Percentiles rank a stretch among this genome's conserved stretches.
Conservation (phyloP, 139 green algal species). For the Gonium pectorale region DNA sequence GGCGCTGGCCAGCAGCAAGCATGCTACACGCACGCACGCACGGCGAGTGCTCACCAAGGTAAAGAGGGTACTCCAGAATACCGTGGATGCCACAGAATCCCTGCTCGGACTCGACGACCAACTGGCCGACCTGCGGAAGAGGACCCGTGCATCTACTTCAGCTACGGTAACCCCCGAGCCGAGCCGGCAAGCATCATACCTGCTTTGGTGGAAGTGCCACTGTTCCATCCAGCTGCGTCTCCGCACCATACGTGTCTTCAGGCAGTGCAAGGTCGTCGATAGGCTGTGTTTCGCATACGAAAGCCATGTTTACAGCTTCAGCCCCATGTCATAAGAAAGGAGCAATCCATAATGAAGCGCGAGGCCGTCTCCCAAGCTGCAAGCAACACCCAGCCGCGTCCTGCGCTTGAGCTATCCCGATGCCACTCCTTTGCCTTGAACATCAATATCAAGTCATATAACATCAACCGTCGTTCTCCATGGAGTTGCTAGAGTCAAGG, state of each 20-base stretch:
- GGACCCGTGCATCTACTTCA: not conserved
- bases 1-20: not conserved
- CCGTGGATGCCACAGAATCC: too few species aligned
- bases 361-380: too few species aligned
- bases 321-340: too few species aligned
- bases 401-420: too few species aligned
- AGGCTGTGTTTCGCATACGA: not conserved
- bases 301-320: too few species aligned
- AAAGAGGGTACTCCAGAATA: constrained; percentile 3
- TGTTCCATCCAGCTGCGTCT: not conserved
- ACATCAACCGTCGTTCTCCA: too few species aligned
- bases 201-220: constrained; percentile 11
- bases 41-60: not conserved
- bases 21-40: not conserved
- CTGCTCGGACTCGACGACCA: constrained; percentile 20
- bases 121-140: not conserved
- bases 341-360: too few species aligned
- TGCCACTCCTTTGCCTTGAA: too few species aligned
- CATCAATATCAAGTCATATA: too few species aligned
- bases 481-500: too few species aligned
- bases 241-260: not conserved
- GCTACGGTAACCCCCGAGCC: not conserved
- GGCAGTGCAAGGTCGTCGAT: not conserved
- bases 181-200: not conserved
- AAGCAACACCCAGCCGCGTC: too few species aligned